phyloP scores from a whole-genome alignment of 2,329 filamentous ascomycete genomes.

The Nemania diffusa region DNA sequence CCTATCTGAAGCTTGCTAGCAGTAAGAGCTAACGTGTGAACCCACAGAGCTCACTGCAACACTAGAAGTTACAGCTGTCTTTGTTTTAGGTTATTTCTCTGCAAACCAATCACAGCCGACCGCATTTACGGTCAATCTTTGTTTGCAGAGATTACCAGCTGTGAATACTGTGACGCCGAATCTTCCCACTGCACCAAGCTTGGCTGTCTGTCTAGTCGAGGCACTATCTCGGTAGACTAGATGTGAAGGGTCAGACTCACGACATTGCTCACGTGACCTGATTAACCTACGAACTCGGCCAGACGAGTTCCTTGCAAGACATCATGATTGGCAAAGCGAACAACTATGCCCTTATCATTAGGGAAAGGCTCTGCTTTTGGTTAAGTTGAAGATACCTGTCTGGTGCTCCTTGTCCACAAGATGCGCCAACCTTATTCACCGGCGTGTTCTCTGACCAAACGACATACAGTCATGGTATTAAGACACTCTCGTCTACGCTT shows the following conservation, averaged over 20 bases:
- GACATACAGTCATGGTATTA: background rate
- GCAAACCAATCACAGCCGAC: too few species aligned
- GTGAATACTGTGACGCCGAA: background rate
- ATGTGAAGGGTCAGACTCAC: background rate
- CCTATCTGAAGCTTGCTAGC: background rate
- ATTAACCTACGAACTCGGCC: background rate
- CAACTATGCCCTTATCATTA: background rate
- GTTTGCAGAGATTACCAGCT: background rate
- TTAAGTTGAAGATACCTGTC: background rate
- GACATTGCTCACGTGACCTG: slow-evolving; percentile 6
- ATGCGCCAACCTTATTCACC: background rate
- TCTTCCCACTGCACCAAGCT: background rate
- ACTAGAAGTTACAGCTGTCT: too few species aligned
- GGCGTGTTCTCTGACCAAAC: background rate
- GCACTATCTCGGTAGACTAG: background rate
- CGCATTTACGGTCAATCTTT: background rate
- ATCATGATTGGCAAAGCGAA: slow-evolving; percentile 1
- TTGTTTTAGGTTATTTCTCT: background rate
- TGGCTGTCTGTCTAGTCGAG: background rate
- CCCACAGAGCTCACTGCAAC: background rate
- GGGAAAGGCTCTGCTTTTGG: background rate
- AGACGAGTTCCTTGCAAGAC: background rate
- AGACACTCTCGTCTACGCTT: background rate
- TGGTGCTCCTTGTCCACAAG: background rate
- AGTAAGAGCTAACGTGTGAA: slow-evolving; percentile 2